Evolutionary conservation across 768 basidiomycete species (phyloP), one percentile per base, ranked within the genome.

Genomic region (Strobilomyces echinocephalus): DNA sequence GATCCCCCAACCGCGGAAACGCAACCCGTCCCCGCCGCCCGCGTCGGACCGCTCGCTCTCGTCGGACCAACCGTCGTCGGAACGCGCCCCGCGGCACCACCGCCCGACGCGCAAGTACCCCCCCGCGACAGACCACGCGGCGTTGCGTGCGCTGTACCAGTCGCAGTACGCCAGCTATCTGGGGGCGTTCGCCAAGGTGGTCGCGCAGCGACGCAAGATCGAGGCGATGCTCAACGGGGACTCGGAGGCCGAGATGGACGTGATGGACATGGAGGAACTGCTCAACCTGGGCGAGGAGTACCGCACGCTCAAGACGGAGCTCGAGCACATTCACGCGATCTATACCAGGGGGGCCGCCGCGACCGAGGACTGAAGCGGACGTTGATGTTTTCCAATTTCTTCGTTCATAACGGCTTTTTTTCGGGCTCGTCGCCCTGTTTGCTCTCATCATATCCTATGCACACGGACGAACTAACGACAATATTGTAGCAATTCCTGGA

Each of bases 241-340:
- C 57, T 82, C 79, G 11, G 81, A 80, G 50, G 78, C 72, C 8
- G 83, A 83, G 56, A 63, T 73, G 18, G 81, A 82, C 44, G 52
- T 84, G 36, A 64, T 84, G 74, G 77, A 77, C 55, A 63, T 72
- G 4, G 80, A 84, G 33, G 83, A 82, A 15, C 56, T 85, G 53
- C 59, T 67, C 49, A 73, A 71, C 50, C 60, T 85, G 24, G 73
- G 68, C 48, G 60, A 61, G 9, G 75, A 78, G 9, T 75, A 83
- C 60, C 71, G 73, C 54, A 71, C 71, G 40, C 72, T 78, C 56
- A 72, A 75, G 59, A 74, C 73, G n/a, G 84, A 86, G 59, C 61
- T 87, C 35, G 74, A 79, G 61, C 71, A 63, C 49, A 81, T 87
- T 45, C 74, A 64, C 18, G 65, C 68, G 7, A 65, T 73, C 24